Conservation (phyloP, 352 stramenopile genomes). For the Aphanomyces euteiches region DNA sequence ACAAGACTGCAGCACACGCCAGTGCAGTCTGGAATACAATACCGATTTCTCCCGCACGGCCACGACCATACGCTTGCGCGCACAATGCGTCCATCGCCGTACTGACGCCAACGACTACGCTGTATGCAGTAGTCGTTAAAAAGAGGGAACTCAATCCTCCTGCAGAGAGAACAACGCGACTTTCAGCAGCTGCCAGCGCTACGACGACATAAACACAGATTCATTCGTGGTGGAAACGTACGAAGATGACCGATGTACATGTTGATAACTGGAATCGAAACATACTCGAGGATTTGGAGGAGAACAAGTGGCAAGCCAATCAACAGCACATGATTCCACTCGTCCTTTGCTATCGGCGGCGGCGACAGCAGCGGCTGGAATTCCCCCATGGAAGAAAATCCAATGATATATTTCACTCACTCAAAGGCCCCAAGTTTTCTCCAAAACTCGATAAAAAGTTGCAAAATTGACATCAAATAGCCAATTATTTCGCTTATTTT, state of each 20-base stretch:
- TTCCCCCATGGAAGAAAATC: neutral
- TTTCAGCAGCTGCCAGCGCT: conserved; percentile 11
- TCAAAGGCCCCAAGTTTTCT: no score
- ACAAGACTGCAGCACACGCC: conserved; percentile 59
- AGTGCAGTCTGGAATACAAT: conserved; percentile 82
- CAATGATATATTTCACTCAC: no score
- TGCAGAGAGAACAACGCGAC: conserved; percentile 12
- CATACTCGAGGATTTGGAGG: conserved; percentile 25
- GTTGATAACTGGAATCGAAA: conserved; percentile 13
- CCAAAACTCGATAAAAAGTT: no score
- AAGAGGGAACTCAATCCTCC: conserved; percentile 21
- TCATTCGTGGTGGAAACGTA: neutral
- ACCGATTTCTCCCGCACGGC: conserved; percentile 76
- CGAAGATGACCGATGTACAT: conserved; percentile 18
- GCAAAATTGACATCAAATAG: no score
- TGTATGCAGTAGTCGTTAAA: conserved; percentile 16
- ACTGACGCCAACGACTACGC: conserved; percentile 54
- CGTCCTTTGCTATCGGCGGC: conserved; percentile 21
- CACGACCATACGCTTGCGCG: conserved; percentile 72
- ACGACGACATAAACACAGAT: neutral
- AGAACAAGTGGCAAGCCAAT: conserved; percentile 19
- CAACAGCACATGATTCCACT: conserved; percentile 11
- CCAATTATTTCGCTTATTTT: no score
- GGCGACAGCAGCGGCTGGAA: conserved; percentile 30
- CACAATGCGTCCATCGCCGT: conserved; percentile 88